A percentile compares a stretch with the other conserved stretches of the same genome.
Conservation (phyloP, 1,284 basidiomycete genomes). For the Cryptococcus floricola region DNA sequence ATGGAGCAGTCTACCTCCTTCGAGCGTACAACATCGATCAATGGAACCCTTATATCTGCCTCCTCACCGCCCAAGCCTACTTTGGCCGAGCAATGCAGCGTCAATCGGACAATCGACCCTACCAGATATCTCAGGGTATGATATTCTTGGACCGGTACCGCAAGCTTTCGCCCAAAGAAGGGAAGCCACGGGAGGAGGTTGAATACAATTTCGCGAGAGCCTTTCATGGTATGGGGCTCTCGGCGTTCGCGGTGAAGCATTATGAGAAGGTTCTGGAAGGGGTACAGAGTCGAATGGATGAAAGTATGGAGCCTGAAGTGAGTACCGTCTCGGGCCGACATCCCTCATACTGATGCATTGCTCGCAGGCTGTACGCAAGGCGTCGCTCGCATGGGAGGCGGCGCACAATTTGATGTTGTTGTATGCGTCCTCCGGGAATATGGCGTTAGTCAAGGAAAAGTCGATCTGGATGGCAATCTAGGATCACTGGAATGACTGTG, state of each 20-base stretch:
- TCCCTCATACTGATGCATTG: not conserved
- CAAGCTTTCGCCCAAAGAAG: constrained; percentile 51
- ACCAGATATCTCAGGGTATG: constrained; percentile 71
- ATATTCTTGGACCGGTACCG: constrained; percentile 77
- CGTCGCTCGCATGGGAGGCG: constrained; percentile 60
- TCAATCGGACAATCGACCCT: constrained; percentile 89
- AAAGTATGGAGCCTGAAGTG: constrained; percentile 14
- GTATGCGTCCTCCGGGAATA: constrained; percentile 70
- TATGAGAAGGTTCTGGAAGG: constrained; percentile 70
- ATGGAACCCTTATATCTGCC: constrained; percentile 77
- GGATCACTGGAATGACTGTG: no score
- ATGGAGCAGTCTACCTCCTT: constrained; percentile 69
- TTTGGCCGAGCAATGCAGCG: constrained; percentile 86
- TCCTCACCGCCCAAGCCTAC: constrained; percentile 77
- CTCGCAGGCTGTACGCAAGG: constrained; percentile 26
- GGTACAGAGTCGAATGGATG: constrained; percentile 52
- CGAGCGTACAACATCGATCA: constrained; percentile 81
- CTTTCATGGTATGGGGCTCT: constrained; percentile 83
- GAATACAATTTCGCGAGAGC: constrained; percentile 88
- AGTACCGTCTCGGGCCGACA: not conserved
- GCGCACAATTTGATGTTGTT: constrained; percentile 85
- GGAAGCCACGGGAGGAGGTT: constrained; percentile 61
- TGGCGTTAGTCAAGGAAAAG: constrained; percentile 54
- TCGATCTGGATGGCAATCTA: constrained; percentile 44
- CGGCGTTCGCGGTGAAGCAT: constrained; percentile 73